Evolutionary conservation across 2,329 filamentous ascomycete genomes (phyloP).

Genomic region (Apiospora phragmitis): DNA sequence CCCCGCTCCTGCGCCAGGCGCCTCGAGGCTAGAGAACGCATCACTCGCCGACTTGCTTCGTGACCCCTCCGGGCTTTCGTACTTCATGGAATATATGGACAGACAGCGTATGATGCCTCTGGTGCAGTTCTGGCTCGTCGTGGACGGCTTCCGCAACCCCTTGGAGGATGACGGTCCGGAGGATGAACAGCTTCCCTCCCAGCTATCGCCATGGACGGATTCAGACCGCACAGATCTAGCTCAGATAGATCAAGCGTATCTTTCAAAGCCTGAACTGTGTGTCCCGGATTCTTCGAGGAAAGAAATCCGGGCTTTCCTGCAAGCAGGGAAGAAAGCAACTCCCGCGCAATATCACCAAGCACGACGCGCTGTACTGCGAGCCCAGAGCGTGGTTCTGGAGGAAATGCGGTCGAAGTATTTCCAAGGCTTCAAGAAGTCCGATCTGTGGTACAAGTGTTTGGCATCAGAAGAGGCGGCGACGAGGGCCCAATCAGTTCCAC

Average conservation of each 20-base stretch:
- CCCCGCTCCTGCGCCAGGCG: constrained; percentile 32
- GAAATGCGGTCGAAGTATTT: constrained; percentile 82
- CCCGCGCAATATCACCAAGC: constrained; percentile 81
- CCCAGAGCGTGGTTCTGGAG: constrained; percentile 81
- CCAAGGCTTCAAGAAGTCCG: constrained; percentile 84
- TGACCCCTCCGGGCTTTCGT: constrained; percentile 87
- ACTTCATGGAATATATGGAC: constrained; percentile 99
- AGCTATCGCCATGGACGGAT: constrained; percentile 71
- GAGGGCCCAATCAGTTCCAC: constrained; percentile 25
- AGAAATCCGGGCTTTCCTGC: constrained; percentile 75
- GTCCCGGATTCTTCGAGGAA: constrained; percentile 69
- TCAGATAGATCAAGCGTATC: constrained; percentile 88
- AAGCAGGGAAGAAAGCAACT: constrained; percentile 73
- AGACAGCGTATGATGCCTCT: constrained; percentile 81
- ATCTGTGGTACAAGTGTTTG: constrained; percentile 94
- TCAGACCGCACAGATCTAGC: constrained; percentile 85
- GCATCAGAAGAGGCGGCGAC: constrained; percentile 76
- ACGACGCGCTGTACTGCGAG: constrained; percentile 75
- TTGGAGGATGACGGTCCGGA: constrained; percentile 81
- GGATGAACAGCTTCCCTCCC: constrained; percentile 61
- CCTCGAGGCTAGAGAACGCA: constrained; percentile 72
- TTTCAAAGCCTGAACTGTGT: constrained; percentile 79
- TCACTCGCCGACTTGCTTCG: constrained; percentile 84
- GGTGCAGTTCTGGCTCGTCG: constrained; percentile 97
- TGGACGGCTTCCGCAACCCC: constrained; percentile 93